Evolutionary conservation across 2,329 filamentous ascomycete genomes (phyloP), one percentile per base, ranked within the genome.

Genomic region (Cladorrhinum sp.): DNA sequence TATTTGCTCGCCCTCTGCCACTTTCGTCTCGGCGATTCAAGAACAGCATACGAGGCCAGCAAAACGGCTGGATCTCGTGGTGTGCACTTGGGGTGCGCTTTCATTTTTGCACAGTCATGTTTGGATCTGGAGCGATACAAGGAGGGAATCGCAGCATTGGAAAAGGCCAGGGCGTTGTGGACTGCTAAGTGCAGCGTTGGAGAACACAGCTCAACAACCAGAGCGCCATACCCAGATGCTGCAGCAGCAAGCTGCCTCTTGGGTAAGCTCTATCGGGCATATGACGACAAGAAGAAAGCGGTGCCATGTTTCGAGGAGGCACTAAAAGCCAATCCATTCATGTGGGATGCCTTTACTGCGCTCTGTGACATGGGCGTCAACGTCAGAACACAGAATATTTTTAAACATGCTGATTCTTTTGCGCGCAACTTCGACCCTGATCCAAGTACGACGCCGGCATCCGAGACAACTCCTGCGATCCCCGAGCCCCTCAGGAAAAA

Each of bases 291-390:
- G 70, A 89, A 89, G 68, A 92, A 91, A 74, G 93, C 95, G 7
- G 86, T 94, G 16, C 85, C 90, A 66, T 92, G 86, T 73, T 98
- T 95, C 72, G 92, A 96, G 67, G 92, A 96, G 62, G 86, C 93
- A 5, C 78, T 99, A 69, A 96, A 93, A 75, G 75, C 87, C 58
- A 99, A 98, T 70, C 93, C 95, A 1, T 94, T 98, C 75, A 95
- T 96, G 85, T 99, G 95, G 95, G 95, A 99, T 79, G 93, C 94
- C 0, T 98, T 98, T 70, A 87, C 88, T 21, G 89, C 86, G 16
- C 82, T 99, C 7, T 96, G 93, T 72, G 92, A 97, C 71, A 91
- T 85, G 87, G 91, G 91, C 3, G 88, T 92, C 50, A 87, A 87
- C 66, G 82, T 98, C 58, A 87, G 90, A 59, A 86, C 95, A 9